A percentile compares a stretch with the other conserved stretches of the same genome.
Evolutionary conservation across 2,329 filamentous ascomycete species (phyloP).

Genomic region (Ophiocordyceps unilateralis): DNA sequence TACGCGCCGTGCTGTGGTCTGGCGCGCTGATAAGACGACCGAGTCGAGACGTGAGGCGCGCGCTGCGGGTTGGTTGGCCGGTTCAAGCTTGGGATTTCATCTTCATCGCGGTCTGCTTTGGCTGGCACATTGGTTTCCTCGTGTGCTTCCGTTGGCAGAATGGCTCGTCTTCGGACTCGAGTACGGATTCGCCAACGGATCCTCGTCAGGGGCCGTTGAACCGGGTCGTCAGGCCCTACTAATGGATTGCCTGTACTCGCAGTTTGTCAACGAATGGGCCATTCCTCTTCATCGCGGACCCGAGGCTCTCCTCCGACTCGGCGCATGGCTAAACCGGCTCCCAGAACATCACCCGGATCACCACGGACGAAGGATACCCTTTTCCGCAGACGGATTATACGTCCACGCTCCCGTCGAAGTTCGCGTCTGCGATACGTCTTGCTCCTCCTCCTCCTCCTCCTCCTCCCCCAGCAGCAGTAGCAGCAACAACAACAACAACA

Average conservation of each 20-base stretch:
- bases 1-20: constrained; percentile 71
- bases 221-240: constrained; percentile 64
- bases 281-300: constrained; percentile 73
- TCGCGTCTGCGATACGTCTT: constrained; percentile 63
- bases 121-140: constrained; percentile 58
- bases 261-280: constrained; percentile 97
- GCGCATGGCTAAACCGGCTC: constrained; percentile 62
- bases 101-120: constrained; percentile 86
- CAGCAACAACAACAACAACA: too few species aligned
- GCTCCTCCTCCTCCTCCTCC: constrained; percentile 12
- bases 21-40: constrained; percentile 63
- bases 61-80: constrained; percentile 26
- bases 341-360: constrained; percentile 45
- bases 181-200: constrained; percentile 68
- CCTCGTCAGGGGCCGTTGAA: constrained; percentile 57
- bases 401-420: constrained; percentile 88
- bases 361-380: constrained; percentile 54
- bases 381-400: constrained; percentile 61
- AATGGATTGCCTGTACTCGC: constrained; percentile 97
- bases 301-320: constrained; percentile 67
- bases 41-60: constrained; percentile 10
- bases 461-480: too few species aligned
- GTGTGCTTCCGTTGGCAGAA: constrained; percentile 73
- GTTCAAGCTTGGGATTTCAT: constrained; percentile 62
- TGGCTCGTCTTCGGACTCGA: constrained; percentile 97